Evolutionary conservation across 192 early-diverging fungal genomes (phyloP).

Genomic region (Gonapodya prolifera): DNA sequence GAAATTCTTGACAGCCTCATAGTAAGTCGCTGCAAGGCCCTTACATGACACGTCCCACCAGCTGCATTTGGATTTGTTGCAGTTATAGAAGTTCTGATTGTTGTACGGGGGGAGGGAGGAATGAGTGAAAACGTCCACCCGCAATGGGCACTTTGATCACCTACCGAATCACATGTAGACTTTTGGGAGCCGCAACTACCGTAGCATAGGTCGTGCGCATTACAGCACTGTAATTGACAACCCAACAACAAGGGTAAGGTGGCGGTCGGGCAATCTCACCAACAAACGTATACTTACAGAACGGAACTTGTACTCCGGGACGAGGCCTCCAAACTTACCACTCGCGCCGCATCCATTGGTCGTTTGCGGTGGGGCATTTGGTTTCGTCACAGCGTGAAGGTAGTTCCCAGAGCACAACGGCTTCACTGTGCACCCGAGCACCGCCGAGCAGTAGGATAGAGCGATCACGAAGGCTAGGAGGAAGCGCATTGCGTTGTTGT

Average conservation of each 20-base stretch:
- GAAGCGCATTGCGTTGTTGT: no score
- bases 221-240: background rate
- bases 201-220: background rate
- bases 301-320: background rate
- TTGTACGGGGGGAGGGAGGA: background rate
- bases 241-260: background rate
- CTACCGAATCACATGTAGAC: background rate
- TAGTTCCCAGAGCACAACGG: background rate
- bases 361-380: background rate
- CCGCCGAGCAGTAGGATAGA: no score
- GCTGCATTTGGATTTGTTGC: background rate
- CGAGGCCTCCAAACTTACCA: background rate
- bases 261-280: background rate
- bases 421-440: background rate
- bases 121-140: background rate
- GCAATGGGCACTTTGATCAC: background rate
- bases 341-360: background rate
- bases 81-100: background rate
- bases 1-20: background rate
- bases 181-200: background rate
- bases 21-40: background rate
- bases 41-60: background rate
- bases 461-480: no score
- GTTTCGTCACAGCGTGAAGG: background rate
- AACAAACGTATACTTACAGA: background rate